Conservation (phyloP, 225 moss, liverwort and hornwort genomes). For the Pleurozium schreberi region DNA sequence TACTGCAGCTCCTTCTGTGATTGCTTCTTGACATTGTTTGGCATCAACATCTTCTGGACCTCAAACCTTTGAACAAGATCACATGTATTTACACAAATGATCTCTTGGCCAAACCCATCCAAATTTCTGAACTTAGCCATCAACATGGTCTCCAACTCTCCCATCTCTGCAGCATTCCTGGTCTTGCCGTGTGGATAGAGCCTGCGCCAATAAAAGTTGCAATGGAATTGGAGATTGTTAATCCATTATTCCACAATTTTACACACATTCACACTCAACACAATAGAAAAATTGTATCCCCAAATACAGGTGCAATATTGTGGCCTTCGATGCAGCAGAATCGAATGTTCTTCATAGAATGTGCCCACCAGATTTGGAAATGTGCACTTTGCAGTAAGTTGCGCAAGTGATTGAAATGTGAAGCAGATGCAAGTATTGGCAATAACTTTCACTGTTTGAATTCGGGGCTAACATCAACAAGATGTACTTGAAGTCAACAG, state of each 20-base stretch:
- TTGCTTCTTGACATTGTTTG: neutral
- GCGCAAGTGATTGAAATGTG: neutral
- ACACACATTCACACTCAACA: neutral
- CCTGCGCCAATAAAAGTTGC: no score
- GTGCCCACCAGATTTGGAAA: neutral
- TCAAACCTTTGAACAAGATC: neutral
- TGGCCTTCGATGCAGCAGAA: neutral
- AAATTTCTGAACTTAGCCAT: neutral
- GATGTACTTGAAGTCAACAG: neutral
- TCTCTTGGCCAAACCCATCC: neutral
- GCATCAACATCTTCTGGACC: neutral
- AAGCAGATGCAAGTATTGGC: neutral
- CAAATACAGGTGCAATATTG: neutral
- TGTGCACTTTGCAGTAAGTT: neutral
- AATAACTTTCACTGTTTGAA: neutral
- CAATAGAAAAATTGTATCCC: neutral
- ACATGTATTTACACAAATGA: neutral
- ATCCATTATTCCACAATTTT: neutral
- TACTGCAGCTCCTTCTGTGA: neutral
- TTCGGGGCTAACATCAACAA: neutral
- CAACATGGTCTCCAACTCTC: no score
- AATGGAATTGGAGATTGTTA: neutral
- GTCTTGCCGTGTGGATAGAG: no score
- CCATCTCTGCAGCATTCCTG: neutral
- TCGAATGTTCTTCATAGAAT: neutral